A percentile compares a stretch with the other conserved stretches of the same genome.
phyloP scores from a whole-genome alignment of 176 grass and related monocot genomes.

The Eleusine indica region DNA sequence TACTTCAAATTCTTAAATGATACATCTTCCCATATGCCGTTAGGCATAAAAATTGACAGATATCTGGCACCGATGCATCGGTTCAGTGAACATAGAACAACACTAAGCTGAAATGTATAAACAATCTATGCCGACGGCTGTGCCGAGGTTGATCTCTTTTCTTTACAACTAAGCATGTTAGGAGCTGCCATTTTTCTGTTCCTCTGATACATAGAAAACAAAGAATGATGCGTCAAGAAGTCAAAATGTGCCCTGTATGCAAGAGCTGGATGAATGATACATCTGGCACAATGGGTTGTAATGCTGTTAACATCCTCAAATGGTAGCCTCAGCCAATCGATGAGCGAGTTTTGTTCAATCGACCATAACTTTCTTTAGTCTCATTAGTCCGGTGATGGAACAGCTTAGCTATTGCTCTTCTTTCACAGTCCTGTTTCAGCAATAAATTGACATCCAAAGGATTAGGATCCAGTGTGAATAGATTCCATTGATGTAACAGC shows the following conservation, averaged over 20 bases:
- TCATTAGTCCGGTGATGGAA: constrained; percentile 69
- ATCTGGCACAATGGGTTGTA: not conserved
- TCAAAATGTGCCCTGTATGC: not conserved
- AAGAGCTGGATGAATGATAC: constrained; percentile 4
- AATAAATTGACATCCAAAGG: constrained; percentile 24
- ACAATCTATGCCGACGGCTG: not conserved
- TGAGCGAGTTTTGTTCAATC: constrained; percentile 14
- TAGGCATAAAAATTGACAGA: not conserved
- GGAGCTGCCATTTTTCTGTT: not conserved
- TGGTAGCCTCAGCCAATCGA: constrained; percentile 9
- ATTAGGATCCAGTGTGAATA: constrained; percentile 23
- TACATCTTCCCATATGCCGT: not conserved
- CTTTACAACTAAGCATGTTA: constrained; percentile 30
- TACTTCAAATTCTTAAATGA: not conserved
- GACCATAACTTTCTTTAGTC: constrained; percentile 32
- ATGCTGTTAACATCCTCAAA: constrained; percentile 19
- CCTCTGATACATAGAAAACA: not conserved
- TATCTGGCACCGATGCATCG: not conserved
- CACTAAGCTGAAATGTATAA: constrained; percentile 6
- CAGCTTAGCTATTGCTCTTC: constrained; percentile 81
- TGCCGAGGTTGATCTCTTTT: constrained; percentile 3
- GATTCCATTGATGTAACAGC: not conserved
- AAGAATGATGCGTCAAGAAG: constrained; percentile 9
- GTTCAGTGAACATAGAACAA: not conserved
- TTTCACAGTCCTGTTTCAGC: constrained; percentile 75